Evolutionary conservation across 129 eudicot species (phyloP).

Genomic region (Flaveria linearis): DNA sequence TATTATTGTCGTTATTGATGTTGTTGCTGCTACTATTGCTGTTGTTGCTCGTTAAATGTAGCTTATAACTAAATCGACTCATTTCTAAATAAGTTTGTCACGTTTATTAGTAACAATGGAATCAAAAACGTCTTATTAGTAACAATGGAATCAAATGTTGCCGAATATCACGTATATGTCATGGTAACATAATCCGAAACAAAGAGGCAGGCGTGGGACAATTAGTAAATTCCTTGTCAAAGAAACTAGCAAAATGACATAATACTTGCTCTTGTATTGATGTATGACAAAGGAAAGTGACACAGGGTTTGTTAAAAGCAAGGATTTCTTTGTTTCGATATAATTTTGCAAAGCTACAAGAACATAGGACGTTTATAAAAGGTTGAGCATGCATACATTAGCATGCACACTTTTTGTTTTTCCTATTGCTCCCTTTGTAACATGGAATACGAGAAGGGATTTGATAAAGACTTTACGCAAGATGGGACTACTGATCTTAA

Average conservation of each 20-base stretch:
- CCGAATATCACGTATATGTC: neutral
- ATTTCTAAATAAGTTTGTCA: neutral
- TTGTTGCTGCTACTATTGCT: too few relatives aligned
- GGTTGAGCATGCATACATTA: neutral
- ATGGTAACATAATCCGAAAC: conserved; percentile 10
- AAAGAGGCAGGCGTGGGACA: conserved; percentile 1
- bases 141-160: conserved; percentile 24
- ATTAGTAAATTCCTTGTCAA: conserved; percentile 18
- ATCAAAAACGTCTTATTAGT: conserved; percentile 9
- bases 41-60: neutral
- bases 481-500: conserved; percentile 68
- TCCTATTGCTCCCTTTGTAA: neutral
- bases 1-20: too few relatives aligned
- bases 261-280: neutral
- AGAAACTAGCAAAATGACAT: conserved; percentile 5
- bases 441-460: conserved; percentile 42
- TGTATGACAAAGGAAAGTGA: neutral
- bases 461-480: conserved; percentile 47
- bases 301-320: neutral
- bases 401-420: neutral
- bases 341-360: conserved; percentile 1
- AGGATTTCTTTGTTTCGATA: conserved; percentile 11
- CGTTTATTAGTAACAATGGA: neutral
- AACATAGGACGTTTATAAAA: neutral
- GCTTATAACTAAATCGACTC: neutral